These are phyloP conservation scores for Mucor piriformis DNA, from an alignment of 371 early-diverging fungal species.

Conservation along the genomic window DNA sequence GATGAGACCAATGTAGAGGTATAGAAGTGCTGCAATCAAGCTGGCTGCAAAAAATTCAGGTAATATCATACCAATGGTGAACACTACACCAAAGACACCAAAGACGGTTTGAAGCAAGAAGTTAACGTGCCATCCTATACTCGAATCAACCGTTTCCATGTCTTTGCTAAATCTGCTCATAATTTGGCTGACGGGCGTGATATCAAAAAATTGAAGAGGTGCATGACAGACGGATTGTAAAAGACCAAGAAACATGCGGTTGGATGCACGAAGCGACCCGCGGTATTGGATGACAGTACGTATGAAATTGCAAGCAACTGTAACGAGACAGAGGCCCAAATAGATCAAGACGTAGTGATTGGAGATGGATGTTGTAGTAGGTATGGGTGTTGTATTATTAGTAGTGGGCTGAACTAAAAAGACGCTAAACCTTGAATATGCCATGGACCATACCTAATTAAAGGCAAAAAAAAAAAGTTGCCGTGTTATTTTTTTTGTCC, in stretches of 20 bases:
- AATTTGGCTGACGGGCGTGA: constrained; percentile 85
- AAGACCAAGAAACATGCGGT: constrained; percentile 58
- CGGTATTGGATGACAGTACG: constrained; percentile 60
- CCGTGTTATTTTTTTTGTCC: neutral
- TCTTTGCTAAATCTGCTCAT: constrained; percentile 90
- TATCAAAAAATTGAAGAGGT: constrained; percentile 84
- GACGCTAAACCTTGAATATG: constrained; percentile 8
- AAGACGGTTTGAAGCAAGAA: constrained; percentile 68
- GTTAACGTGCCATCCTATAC: constrained; percentile 69
- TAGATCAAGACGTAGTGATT: constrained; percentile 42
- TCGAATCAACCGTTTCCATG: constrained; percentile 77
- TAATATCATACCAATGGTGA: constrained; percentile 64
- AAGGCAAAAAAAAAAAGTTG: neutral
- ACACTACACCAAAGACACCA: constrained; percentile 67
- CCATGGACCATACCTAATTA: constrained; percentile 44
- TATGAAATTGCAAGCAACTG: constrained; percentile 41
- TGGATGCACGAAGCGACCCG: constrained; percentile 69
- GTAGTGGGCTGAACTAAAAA: neutral
- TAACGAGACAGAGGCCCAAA: constrained; percentile 33
- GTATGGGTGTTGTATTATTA: neutral
- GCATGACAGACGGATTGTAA: constrained; percentile 68
- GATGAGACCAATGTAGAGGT: constrained; percentile 45
- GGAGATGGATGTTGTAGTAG: constrained; percentile 1
- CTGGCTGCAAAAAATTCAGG: constrained; percentile 62
- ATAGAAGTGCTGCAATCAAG: constrained; percentile 35